Base-by-base conservation (phyloP, 2,329 filamentous ascomycete species). In the Thielaviopsis populi region DNA sequence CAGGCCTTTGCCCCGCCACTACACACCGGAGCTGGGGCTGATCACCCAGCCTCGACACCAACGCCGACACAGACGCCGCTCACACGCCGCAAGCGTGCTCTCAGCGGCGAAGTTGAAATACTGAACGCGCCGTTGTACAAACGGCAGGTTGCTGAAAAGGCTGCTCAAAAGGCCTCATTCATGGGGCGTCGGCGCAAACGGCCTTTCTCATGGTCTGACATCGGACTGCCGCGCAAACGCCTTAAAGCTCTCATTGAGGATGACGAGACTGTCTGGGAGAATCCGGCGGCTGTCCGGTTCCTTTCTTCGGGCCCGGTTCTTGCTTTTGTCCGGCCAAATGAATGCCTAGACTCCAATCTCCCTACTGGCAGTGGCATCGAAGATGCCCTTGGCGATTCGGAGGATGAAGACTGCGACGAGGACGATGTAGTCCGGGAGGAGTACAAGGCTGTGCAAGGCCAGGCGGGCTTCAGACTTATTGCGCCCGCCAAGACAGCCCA, bases 91-190 rank as follows among this genome's bases (percentile, higher is more conserved):
- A 67, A 64, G 41, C 54, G 64, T 43, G 54, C 42, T 19, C 64
- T 59, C 10, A 74, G 56, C 72, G 75, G 62, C 71, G 75, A 63
- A 68, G 71, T 82, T 19, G 78, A 79, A 42, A 73, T 76, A n/a
- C 69, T 82, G 33, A 74, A 76, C 61, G 79, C 79, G 1, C 79
- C 79, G 2, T 77, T 80, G 33, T 82, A 82, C 69, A 73, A 70
- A n/a, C 73, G 73, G 10, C 74, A 75, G 67, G 62, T 64, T 33
- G 59, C 63, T 17, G 63, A 67, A 48, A 66, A 61, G 46, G 58
- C 65, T 7, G 65, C 62, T 13, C 37, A 61, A 3, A 50, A 59
- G 41, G 50, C 58, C 5, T 48, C 43, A 11, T 41, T 50, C 22
- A 33, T 33, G 7, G 65, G 62, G 3, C 46, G 62, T 8, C 46